phyloP scores from a whole-genome alignment of 768 basidiomycete genomes.

The Termitomyces sp. region DNA sequence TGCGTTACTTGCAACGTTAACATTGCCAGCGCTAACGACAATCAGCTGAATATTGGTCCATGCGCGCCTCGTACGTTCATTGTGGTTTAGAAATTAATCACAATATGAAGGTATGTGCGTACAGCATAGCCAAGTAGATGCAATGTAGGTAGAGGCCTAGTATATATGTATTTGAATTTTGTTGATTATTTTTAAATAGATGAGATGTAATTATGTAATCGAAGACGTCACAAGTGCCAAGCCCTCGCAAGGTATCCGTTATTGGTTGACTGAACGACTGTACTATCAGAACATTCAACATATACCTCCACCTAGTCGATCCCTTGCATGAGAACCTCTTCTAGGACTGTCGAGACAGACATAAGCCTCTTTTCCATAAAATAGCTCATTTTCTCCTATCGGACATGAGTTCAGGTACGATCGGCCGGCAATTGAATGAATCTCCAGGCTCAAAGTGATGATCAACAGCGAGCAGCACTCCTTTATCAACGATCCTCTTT shows the following conservation, averaged over 20 bases:
- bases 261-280: neutral
- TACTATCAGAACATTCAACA: neutral
- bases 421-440: slow-evolving; percentile 3
- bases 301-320: neutral
- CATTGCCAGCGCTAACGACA: too few species aligned
- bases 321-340: neutral
- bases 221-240: neutral
- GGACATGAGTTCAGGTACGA: slow-evolving; percentile 10
- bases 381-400: neutral
- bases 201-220: neutral
- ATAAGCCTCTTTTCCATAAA: neutral
- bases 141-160: too few species aligned
- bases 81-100: too few species aligned
- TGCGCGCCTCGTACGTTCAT: too few species aligned
- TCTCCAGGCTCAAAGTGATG: neutral
- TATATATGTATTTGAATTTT: too few species aligned
- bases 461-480: slow-evolving; percentile 13
- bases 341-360: neutral
- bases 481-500: slow-evolving; percentile 26
- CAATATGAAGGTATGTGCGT: too few species aligned
- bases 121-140: too few species aligned
- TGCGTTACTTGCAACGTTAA: too few species aligned
- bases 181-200: neutral
- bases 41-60: too few species aligned
- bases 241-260: neutral